phyloP scores from a whole-genome alignment of 768 basidiomycete genomes.

The Gymnopilus junonius region DNA sequence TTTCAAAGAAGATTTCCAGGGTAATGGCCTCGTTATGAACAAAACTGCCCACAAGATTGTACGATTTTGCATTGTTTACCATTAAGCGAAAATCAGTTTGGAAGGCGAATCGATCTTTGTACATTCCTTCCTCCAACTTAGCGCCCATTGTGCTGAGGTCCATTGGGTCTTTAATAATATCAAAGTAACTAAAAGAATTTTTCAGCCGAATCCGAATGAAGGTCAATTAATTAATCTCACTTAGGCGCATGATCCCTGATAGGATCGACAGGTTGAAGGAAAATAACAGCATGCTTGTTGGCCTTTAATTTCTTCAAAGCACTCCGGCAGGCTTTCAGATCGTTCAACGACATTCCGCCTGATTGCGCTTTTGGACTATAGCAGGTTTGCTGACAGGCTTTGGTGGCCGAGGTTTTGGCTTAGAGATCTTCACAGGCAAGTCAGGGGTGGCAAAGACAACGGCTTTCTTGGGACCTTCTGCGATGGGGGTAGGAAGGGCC shows the following conservation, averaged over 20 bases:
- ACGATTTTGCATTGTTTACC: conserved; percentile 84
- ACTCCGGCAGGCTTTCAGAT: conserved; percentile 74
- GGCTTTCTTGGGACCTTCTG: conserved; percentile 36
- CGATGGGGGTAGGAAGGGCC: conserved; percentile 32
- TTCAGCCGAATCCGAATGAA: neutral
- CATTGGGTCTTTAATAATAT: conserved; percentile 92
- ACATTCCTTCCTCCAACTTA: conserved; percentile 86
- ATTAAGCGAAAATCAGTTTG: conserved; percentile 88
- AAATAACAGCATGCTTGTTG: conserved; percentile 75
- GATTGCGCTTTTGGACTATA: conserved; percentile 72
- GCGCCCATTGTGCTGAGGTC: conserved; percentile 88
- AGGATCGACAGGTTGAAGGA: conserved; percentile 95
- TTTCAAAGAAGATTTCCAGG: conserved; percentile 84
- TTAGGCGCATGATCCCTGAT: conserved; percentile 88
- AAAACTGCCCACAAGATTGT: conserved; percentile 74
- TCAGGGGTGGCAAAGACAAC: conserved; percentile 42
- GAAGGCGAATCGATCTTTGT: conserved; percentile 83
- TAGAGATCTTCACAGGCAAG: conserved; percentile 27
- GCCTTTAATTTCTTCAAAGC: conserved; percentile 79
- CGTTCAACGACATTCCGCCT: conserved; percentile 76
- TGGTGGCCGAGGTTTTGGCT: conserved; percentile 28
- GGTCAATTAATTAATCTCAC: conserved; percentile 43
- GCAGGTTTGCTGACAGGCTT: conserved; percentile 42
- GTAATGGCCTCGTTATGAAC: conserved; percentile 77
- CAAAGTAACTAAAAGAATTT: conserved; percentile 72